Evolutionary conservation across 2,329 filamentous ascomycete species (phyloP).

Genomic region (Paraphoma chrysanthemicola): DNA sequence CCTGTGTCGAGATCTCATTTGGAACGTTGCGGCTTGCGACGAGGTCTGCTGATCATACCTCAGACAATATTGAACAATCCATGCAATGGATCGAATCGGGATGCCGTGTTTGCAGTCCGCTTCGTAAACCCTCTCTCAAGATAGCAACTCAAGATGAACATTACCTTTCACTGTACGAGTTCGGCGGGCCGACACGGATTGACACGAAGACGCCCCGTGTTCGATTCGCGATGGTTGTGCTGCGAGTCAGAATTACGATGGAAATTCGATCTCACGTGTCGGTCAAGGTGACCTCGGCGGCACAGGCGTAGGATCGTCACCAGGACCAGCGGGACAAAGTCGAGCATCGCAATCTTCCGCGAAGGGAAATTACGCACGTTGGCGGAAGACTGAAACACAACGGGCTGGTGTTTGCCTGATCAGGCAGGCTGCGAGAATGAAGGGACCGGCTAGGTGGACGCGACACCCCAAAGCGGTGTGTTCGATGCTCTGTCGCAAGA

Average conservation of each 20-base stretch:
- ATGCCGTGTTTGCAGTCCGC: too few relatives aligned
- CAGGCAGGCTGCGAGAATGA: slow-evolving; percentile 9
- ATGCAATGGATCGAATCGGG: too few relatives aligned
- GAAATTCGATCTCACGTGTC: slow-evolving; percentile 16
- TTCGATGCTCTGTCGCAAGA: slow-evolving; percentile 9
- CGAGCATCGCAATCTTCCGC: slow-evolving; percentile 9
- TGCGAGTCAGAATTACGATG: slow-evolving; percentile 12
- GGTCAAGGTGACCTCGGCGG: background rate
- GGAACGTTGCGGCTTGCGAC: too few relatives aligned
- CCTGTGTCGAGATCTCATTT: too few relatives aligned
- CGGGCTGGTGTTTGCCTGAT: slow-evolving; percentile 12
- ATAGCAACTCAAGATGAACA: too few relatives aligned
- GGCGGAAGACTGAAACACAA: slow-evolving; percentile 18
- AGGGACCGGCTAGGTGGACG: slow-evolving; percentile 3
- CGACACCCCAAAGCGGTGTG: slow-evolving; percentile 2
- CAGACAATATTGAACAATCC: too few relatives aligned
- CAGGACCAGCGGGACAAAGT: slow-evolving; percentile 9
- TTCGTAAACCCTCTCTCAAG: too few relatives aligned
- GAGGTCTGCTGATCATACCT: too few relatives aligned
- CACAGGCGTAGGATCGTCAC: slow-evolving; percentile 18
- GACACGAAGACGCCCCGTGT: too few relatives aligned
- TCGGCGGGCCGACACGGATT: too few relatives aligned
- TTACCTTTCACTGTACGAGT: too few relatives aligned
- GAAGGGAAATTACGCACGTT: slow-evolving; percentile 7
- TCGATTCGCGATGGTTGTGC: background rate